Evolutionary conservation across 805 yeast species (phyloP), one percentile per base, ranked within the genome.

Genomic region (Grigorovia humatica): DNA sequence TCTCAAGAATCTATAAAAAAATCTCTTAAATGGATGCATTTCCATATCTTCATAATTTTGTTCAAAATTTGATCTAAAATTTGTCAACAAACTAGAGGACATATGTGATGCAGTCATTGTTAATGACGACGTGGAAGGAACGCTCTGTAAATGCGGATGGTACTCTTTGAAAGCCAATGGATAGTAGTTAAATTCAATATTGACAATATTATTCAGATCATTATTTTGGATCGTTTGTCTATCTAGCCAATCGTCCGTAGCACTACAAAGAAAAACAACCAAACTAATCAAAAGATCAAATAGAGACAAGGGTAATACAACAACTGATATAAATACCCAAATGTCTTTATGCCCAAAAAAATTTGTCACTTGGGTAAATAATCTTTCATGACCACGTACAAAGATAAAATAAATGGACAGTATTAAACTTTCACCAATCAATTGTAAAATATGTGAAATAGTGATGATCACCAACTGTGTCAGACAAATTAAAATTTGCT

Each of bases 351-450:
- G 60, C 19, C 70, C 74, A 54, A 63, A 70, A 49, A 59, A 65
- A 48, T 65, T 69, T 7, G 68, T 65, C 2, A 57, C 53, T 4
- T 63, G 57, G 13, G 73, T 66, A 46, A 64, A 59, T 41, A 67
- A 57, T 15, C 59, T 58, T 32, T 61, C 61, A 44, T 71, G 65
- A 1, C 64, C 68, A 2, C 73, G 73, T 1, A 70, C 70, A 54
- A 69, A 73, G 42, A 71, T 69, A 64, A 72, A 71, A 50, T 72
- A 67, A 13, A 71, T 69, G 35, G 75, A 71, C 18, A 70, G 53
- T 2, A 71, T 54, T 27, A 71, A 56, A 1, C 70, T 51, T 46
- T 69, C 63, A 0, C 75, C 76, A 23, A 69, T 62, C 46, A 58
- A 23, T 17, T 44, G 43, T 12, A 49, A 44, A 12, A 49, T 49